Base-by-base conservation (phyloP, 108 stramenopile genomes). In the Conticribra weissflogii region DNA sequence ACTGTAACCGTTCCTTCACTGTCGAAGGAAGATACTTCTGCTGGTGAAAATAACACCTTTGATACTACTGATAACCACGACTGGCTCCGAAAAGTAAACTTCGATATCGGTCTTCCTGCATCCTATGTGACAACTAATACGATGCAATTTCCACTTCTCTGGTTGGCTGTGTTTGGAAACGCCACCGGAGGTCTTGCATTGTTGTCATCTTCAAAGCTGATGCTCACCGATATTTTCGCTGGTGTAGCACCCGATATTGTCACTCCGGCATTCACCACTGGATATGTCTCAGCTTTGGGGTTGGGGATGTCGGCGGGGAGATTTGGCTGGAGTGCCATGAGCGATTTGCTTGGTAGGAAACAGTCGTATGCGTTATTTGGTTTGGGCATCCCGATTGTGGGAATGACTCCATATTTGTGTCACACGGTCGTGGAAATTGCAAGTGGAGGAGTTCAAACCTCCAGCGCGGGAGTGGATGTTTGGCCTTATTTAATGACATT, bases 211-310 rank as follows among this genome's bases (percentile, higher is more conserved):
- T 87, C 88, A 46, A 96, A 91, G 71, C 81, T 90, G 23, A 89
- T 94, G 85, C 90, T 96, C 65, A 84, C 85, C 18, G 95, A 96
- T 59, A 79, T 91, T 25, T 93, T 91, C 70, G 87, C 85, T 27
- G 73, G 81, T 19, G 68, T 89, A 5, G 74, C 91, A 45, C 91
- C 95, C 23, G 60, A 66, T 22, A 61, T 96, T 56, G 92, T 96
- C 47, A 87, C 83, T 54, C 72, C 83, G 1, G 47, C 78, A 45
- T 86, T 87, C 49, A 69, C 83, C 54, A 84, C 86, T 19, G 80
- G 84, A 0, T 90, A 87, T 66, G 86, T 89, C 0, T 85, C 86
- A n/a, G 71, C 89, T 23, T 62, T 96, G 49, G 88, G 91, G 3
- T 22, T 74, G 14, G 93, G 87, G 12, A 76, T 91, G 87, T 74